These are phyloP conservation scores for Entoloma clypeatum DNA, from an alignment of 1,284 basidiomycete species.

Conservation along the genomic window DNA sequence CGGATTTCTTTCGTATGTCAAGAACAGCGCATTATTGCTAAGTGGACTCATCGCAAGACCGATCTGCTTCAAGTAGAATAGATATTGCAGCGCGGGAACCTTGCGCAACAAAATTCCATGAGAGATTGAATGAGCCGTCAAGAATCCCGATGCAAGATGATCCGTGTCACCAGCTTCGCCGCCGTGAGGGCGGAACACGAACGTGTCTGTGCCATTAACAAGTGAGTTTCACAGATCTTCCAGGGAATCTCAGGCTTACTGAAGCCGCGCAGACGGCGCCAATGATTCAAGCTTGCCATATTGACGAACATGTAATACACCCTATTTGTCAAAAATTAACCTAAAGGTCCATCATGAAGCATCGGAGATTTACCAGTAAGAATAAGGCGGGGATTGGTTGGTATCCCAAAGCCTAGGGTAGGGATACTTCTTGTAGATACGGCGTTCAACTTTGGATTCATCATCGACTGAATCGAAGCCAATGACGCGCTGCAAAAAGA, in stretches of 20 bases:
- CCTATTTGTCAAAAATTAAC: slow-evolving; percentile 42
- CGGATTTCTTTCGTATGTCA: slow-evolving; percentile 96
- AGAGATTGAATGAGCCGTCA: slow-evolving; percentile 97
- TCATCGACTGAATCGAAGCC: slow-evolving; percentile 99
- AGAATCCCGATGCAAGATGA: slow-evolving; percentile 93
- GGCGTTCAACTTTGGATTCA: slow-evolving; percentile 90
- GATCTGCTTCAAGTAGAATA: slow-evolving; percentile 96
- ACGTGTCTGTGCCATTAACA: slow-evolving; percentile 63
- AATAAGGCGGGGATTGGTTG: slow-evolving; percentile 88
- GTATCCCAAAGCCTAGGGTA: slow-evolving; percentile 91
- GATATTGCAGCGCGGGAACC: slow-evolving; percentile 90
- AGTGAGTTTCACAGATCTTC: not conserved
- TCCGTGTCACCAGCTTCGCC: slow-evolving; percentile 99
- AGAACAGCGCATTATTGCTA: slow-evolving; percentile 96
- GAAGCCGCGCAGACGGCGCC: slow-evolving; percentile 86
- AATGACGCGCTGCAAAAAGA: slow-evolving; percentile 93
- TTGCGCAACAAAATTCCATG: slow-evolving; percentile 98
- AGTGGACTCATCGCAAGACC: slow-evolving; percentile 98
- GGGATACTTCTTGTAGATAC: slow-evolving; percentile 95
- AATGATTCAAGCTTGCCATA: slow-evolving; percentile 91
- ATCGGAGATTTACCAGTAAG: slow-evolving; percentile 72
- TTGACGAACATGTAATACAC: slow-evolving; percentile 98
- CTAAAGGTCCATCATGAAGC: not conserved
- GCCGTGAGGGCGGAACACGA: slow-evolving; percentile 95
- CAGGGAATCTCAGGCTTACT: slow-evolving; percentile 51